Evolutionary conservation across 495 filamentous ascomycete species (phyloP), one percentile per base, ranked within the genome.

Genomic region (Penicillium longicatenatum): DNA sequence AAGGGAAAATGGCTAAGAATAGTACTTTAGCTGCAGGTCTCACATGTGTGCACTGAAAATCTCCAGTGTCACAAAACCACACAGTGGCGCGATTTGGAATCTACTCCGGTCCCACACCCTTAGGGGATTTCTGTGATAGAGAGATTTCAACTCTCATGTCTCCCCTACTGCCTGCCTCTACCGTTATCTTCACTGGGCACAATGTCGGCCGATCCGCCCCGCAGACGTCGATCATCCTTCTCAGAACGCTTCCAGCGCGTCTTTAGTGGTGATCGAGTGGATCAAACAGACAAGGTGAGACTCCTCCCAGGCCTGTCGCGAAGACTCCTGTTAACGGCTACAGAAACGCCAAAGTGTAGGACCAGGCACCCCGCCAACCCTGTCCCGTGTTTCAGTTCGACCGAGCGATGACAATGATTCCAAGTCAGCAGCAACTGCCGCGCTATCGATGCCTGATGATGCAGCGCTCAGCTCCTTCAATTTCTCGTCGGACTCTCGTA

Each of bases 221-320:
- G 58, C 60, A 53, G 57, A 55, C 68, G 70, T 19, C 64, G 71
- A 68, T 67, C 66, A 14, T 77, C 72, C 11, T 59, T 77, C 57
- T 66, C 74, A 7, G 63, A 69, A 46, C 71, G 73, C 17, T 59
- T 77, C 21, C 71, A 74, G 37, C 74, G 74, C 14, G 63, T 70
- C 14, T 59, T 77, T 11, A 61, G 64, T 47, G 49, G 63, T 8
- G 72, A 73, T 51, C 69, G 61, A 42, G 44, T 58, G 14, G 59
- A 73, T 51, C 69, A 59, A 42, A 41, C 60, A n/a, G 59, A 50
- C 5, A 67, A 69, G 59, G 74, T 74, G 55, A 58, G 69, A 54
- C 19, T 5, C 22, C 7, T 10, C 10, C 14, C 14, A 26, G 7
- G 3, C 6, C 2, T 39, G 17, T 11, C 8, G 1, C 3, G 20